Evolutionary conservation across 192 early-diverging fungal genomes (phyloP).

Genomic region (Coemansia sp.): DNA sequence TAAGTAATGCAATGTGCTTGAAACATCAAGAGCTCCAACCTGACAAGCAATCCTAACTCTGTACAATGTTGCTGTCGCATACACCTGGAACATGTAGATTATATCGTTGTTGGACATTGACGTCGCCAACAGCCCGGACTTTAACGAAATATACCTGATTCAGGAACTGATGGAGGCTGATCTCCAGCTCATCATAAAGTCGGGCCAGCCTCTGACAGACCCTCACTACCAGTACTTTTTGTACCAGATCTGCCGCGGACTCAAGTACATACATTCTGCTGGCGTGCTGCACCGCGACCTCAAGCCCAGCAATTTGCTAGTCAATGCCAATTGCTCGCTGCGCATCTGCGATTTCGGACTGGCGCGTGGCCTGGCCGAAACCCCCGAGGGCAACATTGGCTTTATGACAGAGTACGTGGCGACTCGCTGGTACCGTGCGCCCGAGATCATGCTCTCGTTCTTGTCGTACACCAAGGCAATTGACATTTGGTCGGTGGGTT

Average conservation of each 20-base stretch:
- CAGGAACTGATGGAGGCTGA: conserved; percentile 99
- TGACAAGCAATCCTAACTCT: not conserved
- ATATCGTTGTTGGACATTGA: conserved; percentile 92
- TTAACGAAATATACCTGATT: conserved; percentile 95
- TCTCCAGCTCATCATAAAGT: conserved; percentile 94
- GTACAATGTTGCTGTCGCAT: not conserved
- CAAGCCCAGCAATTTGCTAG: conserved; percentile 89
- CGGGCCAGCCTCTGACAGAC: conserved; percentile 88
- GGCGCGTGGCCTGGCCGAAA: conserved; percentile 87
- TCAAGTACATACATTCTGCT: conserved; percentile 99
- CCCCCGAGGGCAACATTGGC: conserved; percentile 76
- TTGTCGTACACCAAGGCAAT: conserved; percentile 98
- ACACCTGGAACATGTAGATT: conserved; percentile 60
- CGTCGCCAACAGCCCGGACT: conserved; percentile 76
- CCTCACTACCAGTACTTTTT: conserved; percentile 99
- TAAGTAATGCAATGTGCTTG: conserved; percentile 12
- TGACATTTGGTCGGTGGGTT: conserved; percentile 99
- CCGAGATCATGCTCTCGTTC: conserved; percentile 98
- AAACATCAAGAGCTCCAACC: not conserved
- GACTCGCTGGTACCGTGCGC: conserved; percentile 99
- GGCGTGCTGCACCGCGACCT: conserved; percentile 97
- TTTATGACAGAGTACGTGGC: conserved; percentile 99
- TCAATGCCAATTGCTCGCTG: conserved; percentile 92
- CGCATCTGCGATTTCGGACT: conserved; percentile 99
- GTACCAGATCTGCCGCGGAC: conserved; percentile 93